phyloP scores from a whole-genome alignment of 176 grass and related monocot species.

The Musa schizocarpa region DNA sequence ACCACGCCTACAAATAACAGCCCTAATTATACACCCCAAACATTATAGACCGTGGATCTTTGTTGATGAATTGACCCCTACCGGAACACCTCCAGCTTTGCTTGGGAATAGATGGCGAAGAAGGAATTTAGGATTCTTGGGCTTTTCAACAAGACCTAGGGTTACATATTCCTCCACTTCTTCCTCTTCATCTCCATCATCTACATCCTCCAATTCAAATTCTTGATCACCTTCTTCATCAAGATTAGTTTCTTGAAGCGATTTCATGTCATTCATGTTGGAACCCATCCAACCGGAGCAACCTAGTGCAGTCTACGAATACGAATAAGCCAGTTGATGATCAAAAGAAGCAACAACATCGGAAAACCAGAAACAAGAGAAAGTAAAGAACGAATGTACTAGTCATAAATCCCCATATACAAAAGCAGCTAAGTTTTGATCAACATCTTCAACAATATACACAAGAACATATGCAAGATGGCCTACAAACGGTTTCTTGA shows the following conservation, averaged over 20 bases:
- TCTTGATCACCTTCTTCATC: conserved; percentile 8
- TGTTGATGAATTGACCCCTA: conserved; percentile 2
- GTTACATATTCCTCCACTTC: conserved; percentile 39
- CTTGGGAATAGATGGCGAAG: conserved; percentile 72
- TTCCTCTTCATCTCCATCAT: conserved; percentile 36
- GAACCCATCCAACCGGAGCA: neutral
- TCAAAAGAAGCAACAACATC: too few species aligned
- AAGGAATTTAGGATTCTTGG: conserved; percentile 38
- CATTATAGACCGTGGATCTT: neutral
- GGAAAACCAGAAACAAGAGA: too few species aligned
- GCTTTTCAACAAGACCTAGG: conserved; percentile 55
- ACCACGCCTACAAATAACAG: conserved; percentile 42
- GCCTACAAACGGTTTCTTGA: too few species aligned
- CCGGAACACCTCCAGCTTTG: conserved; percentile 69
- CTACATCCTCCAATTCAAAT: conserved; percentile 22
- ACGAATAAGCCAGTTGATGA: too few species aligned
- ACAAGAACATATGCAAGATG: too few species aligned
- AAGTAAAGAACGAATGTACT: too few species aligned
- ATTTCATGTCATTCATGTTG: neutral
- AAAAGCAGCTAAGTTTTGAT: too few species aligned
- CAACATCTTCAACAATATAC: too few species aligned
- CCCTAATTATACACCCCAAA: neutral
- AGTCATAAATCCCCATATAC: too few species aligned
- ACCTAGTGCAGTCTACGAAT: neutral
- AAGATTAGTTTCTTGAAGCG: neutral